Conservation (phyloP, 345 rosid genomes). For the Physaria fendleri region DNA sequence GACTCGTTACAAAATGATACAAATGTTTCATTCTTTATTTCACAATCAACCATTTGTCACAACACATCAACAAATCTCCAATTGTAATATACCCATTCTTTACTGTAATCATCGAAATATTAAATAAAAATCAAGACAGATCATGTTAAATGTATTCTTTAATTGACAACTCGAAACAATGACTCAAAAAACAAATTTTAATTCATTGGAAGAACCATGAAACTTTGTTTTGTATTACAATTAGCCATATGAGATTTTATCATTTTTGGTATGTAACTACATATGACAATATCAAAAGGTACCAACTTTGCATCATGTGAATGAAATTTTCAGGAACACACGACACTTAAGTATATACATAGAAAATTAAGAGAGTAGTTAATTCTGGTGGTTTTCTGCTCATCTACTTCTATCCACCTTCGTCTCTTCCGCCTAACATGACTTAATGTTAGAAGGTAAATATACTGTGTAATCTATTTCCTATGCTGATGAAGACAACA, state of each 20-base stretch:
- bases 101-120: no score
- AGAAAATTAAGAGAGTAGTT: constrained; percentile 38
- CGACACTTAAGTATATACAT: no score
- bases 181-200: no score
- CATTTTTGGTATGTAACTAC: not conserved
- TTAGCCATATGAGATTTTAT: not conserved
- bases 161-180: no score
- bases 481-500: not conserved
- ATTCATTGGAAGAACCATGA: no score
- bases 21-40: not conserved
- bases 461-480: not conserved
- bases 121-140: no score
- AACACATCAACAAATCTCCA: no score
- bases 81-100: no score
- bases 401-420: constrained; percentile 48
- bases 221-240: not conserved
- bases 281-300: not conserved
- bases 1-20: not conserved
- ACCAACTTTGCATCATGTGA: constrained; percentile 13
- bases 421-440: not conserved
- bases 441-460: not conserved
- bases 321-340: not conserved
- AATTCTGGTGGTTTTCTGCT: constrained; percentile 60
- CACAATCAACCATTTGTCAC: not conserved
- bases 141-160: no score